phyloP scores from a whole-genome alignment of 352 stramenopile genomes.

The Phytophthora niederhauseri region DNA sequence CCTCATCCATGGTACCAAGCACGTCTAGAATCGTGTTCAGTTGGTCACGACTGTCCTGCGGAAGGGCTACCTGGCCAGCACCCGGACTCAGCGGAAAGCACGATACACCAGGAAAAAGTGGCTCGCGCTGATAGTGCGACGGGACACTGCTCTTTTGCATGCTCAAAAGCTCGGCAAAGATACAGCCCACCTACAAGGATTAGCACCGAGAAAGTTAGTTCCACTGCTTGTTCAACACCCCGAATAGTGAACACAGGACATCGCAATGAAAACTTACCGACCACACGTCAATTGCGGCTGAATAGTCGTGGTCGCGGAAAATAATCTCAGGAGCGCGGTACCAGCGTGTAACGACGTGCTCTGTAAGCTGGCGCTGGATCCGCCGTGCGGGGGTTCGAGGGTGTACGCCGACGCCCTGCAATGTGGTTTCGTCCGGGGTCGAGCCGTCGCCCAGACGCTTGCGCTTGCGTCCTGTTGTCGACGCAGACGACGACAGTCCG shows the following conservation, averaged over 20 bases:
- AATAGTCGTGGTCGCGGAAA: constrained; percentile 91
- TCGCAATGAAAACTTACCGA: constrained; percentile 60
- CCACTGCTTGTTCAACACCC: background rate
- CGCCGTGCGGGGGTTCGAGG: constrained; percentile 75
- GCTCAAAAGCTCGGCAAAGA: constrained; percentile 95
- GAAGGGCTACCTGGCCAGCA: constrained; percentile 72
- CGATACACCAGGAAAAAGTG: constrained; percentile 95
- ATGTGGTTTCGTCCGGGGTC: constrained; percentile 57
- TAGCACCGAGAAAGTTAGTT: background rate
- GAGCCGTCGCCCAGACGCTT: constrained; percentile 47
- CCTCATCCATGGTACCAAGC: constrained; percentile 85
- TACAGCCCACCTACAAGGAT: constrained; percentile 89
- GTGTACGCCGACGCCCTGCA: constrained; percentile 72
- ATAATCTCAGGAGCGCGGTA: constrained; percentile 96
- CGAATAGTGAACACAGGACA: background rate
- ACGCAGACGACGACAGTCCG: constrained; percentile 69
- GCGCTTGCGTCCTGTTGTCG: constrained; percentile 72
- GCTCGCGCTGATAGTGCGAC: constrained; percentile 94
- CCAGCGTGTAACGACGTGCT: constrained; percentile 96
- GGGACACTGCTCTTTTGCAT: constrained; percentile 97
- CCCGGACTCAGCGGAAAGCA: constrained; percentile 88
- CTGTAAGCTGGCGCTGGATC: constrained; percentile 92
- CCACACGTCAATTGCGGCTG: constrained; percentile 88
- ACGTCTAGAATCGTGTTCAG: constrained; percentile 90
- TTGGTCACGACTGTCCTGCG: constrained; percentile 86